Evolutionary conservation across 1,284 basidiomycete genomes (phyloP).

Genomic region (Pholiota adiposa): DNA sequence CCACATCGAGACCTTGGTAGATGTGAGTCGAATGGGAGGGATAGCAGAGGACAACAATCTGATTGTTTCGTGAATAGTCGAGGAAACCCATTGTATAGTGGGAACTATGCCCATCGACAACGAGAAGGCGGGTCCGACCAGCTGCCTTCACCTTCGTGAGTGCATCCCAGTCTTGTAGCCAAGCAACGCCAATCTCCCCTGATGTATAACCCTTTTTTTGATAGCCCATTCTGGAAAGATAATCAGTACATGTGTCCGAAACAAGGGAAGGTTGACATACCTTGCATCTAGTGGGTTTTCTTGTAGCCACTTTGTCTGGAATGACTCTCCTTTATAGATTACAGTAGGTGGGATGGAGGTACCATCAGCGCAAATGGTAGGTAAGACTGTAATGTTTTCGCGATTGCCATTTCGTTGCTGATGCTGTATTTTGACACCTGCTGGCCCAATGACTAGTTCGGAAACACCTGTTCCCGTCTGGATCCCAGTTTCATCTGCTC

Average conservation of each 20-base stretch:
- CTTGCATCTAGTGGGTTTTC: slow-evolving; percentile 30
- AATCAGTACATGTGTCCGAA: background rate
- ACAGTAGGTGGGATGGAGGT: slow-evolving; percentile 28
- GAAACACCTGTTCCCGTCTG: slow-evolving; percentile 21
- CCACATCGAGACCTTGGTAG: slow-evolving; percentile 43
- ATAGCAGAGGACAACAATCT: slow-evolving; percentile 41
- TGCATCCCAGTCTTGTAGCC: slow-evolving; percentile 37
- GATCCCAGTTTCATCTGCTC: slow-evolving; percentile 36
- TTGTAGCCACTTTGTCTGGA: slow-evolving; percentile 31
- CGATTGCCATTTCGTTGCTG: slow-evolving; percentile 27
- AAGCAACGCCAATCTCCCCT: slow-evolving; percentile 30
- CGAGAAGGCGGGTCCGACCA: slow-evolving; percentile 30
- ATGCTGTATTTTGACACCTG: slow-evolving; percentile 32
- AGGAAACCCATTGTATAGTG: slow-evolving; percentile 40
- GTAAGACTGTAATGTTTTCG: slow-evolving; percentile 36
- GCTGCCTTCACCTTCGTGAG: slow-evolving; percentile 37
- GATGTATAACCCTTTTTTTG: slow-evolving; percentile 35
- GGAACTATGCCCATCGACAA: slow-evolving; percentile 45
- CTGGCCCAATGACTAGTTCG: slow-evolving; percentile 27
- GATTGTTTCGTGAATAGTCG: slow-evolving; percentile 30
- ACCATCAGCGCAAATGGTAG: slow-evolving; percentile 38
- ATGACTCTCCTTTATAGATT: slow-evolving; percentile 38
- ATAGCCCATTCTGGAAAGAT: slow-evolving; percentile 16
- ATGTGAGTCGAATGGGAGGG: slow-evolving; percentile 45
- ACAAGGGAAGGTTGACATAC: slow-evolving; percentile 21